Base-by-base conservation (phyloP, 305 asterid genomes). In the Galium porrigens region DNA sequence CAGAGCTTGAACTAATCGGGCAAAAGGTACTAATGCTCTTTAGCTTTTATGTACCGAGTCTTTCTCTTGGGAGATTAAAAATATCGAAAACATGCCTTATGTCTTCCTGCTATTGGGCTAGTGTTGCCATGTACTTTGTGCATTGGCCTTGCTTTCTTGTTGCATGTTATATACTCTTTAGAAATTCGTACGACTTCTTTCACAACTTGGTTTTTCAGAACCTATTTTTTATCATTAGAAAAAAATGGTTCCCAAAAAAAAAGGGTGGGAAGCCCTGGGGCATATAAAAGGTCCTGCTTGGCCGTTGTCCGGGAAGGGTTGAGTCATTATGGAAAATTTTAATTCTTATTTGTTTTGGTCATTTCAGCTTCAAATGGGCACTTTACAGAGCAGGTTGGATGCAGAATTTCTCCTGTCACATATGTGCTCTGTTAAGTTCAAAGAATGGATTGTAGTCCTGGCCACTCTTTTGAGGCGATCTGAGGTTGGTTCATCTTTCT, bases 401-500 rank as follows among this genome's bases (percentile, higher is more conserved):
- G 99, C 97, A 58, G 99, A 92, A 74, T 92, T 92, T 76, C 96
- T 92, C 59, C 68, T 92, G 84, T 77, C 99, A 20, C 95, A 92
- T 73, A 92, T 92, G 99, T 92, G 99, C 78, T 89, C 97, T 4
- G 97, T 92, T 73, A 92, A 92, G 78, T 92, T 92, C 80, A 86
- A 92, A 82, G 97, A 92, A 80, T 92, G 99, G 99, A 84, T 89
- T 63, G 99, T 92, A 63, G 94, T 92, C 68, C 76, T 92, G 84
- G 99, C 99, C 68, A 92, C 99, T 51, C 84, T 92, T 73, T 74
- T 89, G 82, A 85, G 99, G 86, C 89, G 97, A 74, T 80, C 91
- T 54, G 99, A 92, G 99, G 99, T 92, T 72, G 65, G 58, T 29
- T 68, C 69, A 56, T 65, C 36, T 14, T 73, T 58, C 49, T 44